phyloP scores from a whole-genome alignment of 2,329 filamentous ascomycete species.

The Dryadomyces quercus-mongolicae region DNA sequence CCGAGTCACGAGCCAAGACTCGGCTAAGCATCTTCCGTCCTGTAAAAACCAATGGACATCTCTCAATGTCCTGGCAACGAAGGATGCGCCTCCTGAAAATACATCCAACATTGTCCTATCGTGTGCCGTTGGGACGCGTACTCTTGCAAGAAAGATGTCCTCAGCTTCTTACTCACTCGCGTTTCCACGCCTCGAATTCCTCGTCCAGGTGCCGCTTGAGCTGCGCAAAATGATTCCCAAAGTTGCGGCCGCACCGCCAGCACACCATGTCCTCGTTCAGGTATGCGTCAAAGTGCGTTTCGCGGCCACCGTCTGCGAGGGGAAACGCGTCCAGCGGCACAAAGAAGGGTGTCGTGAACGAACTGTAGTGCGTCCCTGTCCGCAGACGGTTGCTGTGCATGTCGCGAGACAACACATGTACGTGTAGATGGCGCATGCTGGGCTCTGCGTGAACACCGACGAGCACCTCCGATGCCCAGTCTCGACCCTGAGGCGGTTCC shows the following conservation, averaged over 20 bases:
- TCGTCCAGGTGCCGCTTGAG: constrained; percentile 59
- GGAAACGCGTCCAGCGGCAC: constrained; percentile 72
- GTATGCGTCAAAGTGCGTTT: background rate
- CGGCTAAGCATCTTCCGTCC: too few species aligned
- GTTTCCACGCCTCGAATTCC: constrained; percentile 43
- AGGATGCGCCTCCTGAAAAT: too few species aligned
- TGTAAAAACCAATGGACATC: too few species aligned
- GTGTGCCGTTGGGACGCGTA: too few species aligned
- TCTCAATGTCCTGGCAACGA: too few species aligned
- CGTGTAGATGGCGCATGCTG: constrained; percentile 83
- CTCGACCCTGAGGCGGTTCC: constrained; percentile 52
- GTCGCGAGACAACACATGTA: constrained; percentile 78
- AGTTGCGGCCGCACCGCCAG: constrained; percentile 71
- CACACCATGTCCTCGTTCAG: constrained; percentile 51
- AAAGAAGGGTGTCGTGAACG: constrained; percentile 78
- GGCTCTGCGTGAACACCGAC: constrained; percentile 78
- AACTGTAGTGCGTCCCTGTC: constrained; percentile 83
- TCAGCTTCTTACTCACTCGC: constrained; percentile 18
- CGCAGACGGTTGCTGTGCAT: constrained; percentile 60
- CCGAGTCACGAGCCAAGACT: too few species aligned
- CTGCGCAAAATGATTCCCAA: constrained; percentile 59
- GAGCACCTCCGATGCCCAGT: constrained; percentile 66
- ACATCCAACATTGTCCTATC: too few species aligned
- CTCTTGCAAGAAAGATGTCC: background rate
- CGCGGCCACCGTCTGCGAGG: constrained; percentile 49